These are phyloP conservation scores for Coemansia sp. DNA, from an alignment of 192 early-diverging fungal species.

Conservation along the genomic window DNA sequence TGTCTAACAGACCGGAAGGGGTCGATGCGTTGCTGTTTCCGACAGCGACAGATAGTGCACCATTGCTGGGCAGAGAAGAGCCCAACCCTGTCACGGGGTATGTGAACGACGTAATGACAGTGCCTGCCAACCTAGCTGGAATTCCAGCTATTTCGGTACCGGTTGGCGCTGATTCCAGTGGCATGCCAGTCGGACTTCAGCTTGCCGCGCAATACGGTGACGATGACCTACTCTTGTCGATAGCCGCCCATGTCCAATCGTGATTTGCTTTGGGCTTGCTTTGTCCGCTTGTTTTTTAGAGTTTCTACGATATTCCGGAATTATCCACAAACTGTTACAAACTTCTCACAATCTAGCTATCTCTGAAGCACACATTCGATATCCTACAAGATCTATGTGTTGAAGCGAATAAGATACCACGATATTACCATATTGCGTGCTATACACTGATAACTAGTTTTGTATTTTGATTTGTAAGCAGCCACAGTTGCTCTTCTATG, in stretches of 20 bases:
- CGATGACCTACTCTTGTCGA: slow-evolving; percentile 56
- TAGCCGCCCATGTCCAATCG: slow-evolving; percentile 22
- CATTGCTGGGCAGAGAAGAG: slow-evolving; percentile 44
- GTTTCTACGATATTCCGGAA: neutral
- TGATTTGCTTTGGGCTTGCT: too few species aligned
- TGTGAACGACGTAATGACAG: slow-evolving; percentile 86
- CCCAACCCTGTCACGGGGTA: slow-evolving; percentile 59
- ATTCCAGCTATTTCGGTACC: slow-evolving; percentile 73
- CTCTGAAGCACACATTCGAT: too few species aligned
- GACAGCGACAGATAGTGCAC: slow-evolving; percentile 72
- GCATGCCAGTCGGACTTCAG: slow-evolving; percentile 80
- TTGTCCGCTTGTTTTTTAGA: neutral
- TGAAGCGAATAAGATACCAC: too few species aligned
- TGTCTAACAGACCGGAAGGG: slow-evolving; percentile 3
- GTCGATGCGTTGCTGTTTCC: slow-evolving; percentile 84
- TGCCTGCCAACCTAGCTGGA: slow-evolving; percentile 86
- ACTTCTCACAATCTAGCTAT: too few species aligned
- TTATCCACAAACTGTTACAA: neutral
- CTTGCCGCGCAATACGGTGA: slow-evolving; percentile 84
- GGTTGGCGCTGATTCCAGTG: slow-evolving; percentile 41
- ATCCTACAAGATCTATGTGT: too few species aligned
- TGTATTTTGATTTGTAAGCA: too few species aligned
- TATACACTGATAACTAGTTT: too few species aligned
- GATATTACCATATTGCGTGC: too few species aligned
- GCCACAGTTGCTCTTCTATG: too few species aligned